Evolutionary conservation across 2,329 filamentous ascomycete species (phyloP).

Genomic region (Sporothrix pseudoabietina): DNA sequence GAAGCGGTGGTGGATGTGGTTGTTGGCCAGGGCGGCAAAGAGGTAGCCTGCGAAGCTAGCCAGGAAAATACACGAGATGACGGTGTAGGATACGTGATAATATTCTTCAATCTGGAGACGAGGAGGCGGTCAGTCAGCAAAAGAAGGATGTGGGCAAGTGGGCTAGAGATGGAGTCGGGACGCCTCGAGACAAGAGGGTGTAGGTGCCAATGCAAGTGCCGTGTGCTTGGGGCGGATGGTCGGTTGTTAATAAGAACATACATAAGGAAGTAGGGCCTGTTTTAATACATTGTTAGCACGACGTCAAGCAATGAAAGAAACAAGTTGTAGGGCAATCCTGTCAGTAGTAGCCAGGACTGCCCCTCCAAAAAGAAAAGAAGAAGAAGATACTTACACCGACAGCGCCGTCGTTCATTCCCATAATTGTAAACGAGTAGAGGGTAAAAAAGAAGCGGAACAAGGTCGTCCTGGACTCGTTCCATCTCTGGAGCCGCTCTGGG

Average conservation of each 20-base stretch:
- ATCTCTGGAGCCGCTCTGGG: conserved; percentile 50
- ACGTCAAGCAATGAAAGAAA: neutral
- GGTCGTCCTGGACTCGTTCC: conserved; percentile 65
- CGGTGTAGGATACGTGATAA: conserved; percentile 62
- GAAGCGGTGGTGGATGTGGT: conserved; percentile 62
- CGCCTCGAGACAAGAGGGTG: neutral
- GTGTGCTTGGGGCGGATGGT: neutral
- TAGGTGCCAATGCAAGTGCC: neutral
- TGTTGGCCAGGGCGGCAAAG: conserved; percentile 64
- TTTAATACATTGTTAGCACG: conserved; percentile 10
- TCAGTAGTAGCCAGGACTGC: neutral
- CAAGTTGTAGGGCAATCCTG: neutral
- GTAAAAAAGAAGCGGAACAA: conserved; percentile 60
- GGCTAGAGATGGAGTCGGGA: neutral
- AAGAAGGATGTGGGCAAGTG: neutral
- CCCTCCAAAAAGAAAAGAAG: neutral
- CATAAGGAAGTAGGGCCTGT: conserved; percentile 52
- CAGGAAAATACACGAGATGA: conserved; percentile 68
- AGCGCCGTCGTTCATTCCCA: conserved; percentile 70
- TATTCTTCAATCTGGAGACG: conserved; percentile 58
- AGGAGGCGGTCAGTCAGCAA: neutral
- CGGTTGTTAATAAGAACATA: conserved; percentile 37
- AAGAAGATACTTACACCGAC: conserved; percentile 52
- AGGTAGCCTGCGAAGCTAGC: conserved; percentile 68
- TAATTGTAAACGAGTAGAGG: conserved; percentile 63